Evolutionary conservation across 352 stramenopile species (phyloP).

Genomic region (Pythium aristosporum): DNA sequence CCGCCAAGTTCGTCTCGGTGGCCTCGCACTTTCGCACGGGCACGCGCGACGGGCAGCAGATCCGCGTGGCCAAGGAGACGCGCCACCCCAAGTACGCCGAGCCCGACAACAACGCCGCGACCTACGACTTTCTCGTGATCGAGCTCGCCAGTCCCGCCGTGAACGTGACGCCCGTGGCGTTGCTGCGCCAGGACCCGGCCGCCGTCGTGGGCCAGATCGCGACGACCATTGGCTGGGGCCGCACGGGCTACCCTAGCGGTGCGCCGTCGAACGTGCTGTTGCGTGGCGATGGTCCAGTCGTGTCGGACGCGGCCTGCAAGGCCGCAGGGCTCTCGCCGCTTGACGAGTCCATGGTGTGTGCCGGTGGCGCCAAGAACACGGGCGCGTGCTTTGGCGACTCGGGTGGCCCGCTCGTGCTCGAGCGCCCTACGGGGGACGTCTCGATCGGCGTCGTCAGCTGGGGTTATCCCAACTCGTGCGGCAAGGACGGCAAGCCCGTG

Average conservation of each 20-base stretch:
- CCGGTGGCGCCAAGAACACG: slow-evolving; percentile 15
- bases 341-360: slow-evolving; percentile 10
- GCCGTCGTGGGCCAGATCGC: slow-evolving; percentile 6
- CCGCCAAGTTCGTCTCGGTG: slow-evolving; percentile 20
- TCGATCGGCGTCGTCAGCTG: slow-evolving; percentile 31
- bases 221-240: slow-evolving; percentile 20
- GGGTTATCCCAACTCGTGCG: slow-evolving; percentile 22
- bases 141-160: slow-evolving; percentile 18
- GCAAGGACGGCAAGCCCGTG: slow-evolving; percentile 16
- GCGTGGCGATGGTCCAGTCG: slow-evolving; percentile 10
- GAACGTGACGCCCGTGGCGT: slow-evolving; percentile 21
- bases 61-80: slow-evolving; percentile 15
- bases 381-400: slow-evolving; percentile 32
- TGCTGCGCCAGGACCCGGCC: slow-evolving; percentile 14
- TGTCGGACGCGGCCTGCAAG: slow-evolving; percentile 15
- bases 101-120: slow-evolving; percentile 15
- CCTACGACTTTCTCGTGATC: slow-evolving; percentile 37
- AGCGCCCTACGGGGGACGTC: slow-evolving; percentile 14
- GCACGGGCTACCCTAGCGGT: slow-evolving; percentile 5
- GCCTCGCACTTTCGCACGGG: slow-evolving; percentile 24
- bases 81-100: slow-evolving; percentile 15
- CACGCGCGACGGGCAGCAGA: slow-evolving; percentile 14
- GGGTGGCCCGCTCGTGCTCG: slow-evolving; percentile 26
- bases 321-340: slow-evolving; percentile 24
- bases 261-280: slow-evolving; percentile 14